Evolutionary conservation across 2,329 filamentous ascomycete genomes (phyloP), one percentile per base, ranked within the genome.

Genomic region (Aspergillus sp.): DNA sequence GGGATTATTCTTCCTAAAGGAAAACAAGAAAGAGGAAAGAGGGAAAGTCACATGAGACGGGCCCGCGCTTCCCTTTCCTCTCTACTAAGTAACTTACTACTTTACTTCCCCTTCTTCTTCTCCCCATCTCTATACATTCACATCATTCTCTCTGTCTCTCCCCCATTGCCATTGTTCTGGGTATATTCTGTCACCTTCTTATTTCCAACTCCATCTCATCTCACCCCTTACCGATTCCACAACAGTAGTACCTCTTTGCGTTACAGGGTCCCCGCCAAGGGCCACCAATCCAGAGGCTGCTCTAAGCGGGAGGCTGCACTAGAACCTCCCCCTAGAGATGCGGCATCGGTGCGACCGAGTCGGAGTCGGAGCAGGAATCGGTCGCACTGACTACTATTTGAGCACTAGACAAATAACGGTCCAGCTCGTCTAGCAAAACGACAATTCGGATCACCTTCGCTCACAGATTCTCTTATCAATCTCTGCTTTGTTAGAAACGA

Each of bases 301-400:
- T 8, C 23, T 10, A 23, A 13, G 25, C 44, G 44, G 44, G 44
- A 44, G 19, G 41, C 41, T 44, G 41, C 41, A 23, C 41, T 49
- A 49, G 44, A 48, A 7, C 25, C 23, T 23, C 21, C 8, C 13
- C 19, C 49, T 30, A 36, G 27, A 23, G 15, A 19, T 21, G 50
- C 21, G 21, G 38, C 30, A 19, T 23, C 32, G 8, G 51, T 54
- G 56, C 19, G 52, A 53, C 21, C 13, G 8, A 21, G 53, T 55
- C 53, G 32, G 53, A 54, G 57, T 62, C 60, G 58, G 52, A 48
- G 49, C 38, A 21, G 57, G 56, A 58, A 8, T 49, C 23, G 23
- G 41, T 11, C 11, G 5, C 10, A 36, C 32, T 13, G 32, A 13
- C 30, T 32, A 36, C 25, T 27, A 8, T 27, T 36, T 36, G 32